Conservation (phyloP, 768 basidiomycete genomes). For the Sistotremastrum suecicum region DNA sequence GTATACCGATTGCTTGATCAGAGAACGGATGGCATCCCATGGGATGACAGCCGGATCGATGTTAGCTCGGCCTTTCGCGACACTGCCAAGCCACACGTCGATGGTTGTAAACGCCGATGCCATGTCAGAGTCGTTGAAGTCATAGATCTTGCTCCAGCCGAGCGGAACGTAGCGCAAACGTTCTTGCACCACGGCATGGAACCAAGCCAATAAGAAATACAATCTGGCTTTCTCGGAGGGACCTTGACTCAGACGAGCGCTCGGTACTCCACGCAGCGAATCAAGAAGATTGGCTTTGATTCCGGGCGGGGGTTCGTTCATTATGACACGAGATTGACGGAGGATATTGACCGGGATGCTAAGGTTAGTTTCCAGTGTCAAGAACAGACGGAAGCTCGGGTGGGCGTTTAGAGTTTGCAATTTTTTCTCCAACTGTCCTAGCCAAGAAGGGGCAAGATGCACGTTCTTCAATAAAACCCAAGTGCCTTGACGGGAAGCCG, state of each 20-base stretch:
- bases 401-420: slow-evolving; percentile 83
- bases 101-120: slow-evolving; percentile 84
- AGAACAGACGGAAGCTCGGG: slow-evolving; percentile 88
- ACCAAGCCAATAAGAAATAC: slow-evolving; percentile 96
- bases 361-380: slow-evolving; percentile 96
- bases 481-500: slow-evolving; percentile 82
- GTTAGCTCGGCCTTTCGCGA: slow-evolving; percentile 82
- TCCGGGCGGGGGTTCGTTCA: slow-evolving; percentile 98
- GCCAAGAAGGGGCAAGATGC: slow-evolving; percentile 90
- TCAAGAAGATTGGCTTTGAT: slow-evolving; percentile 94
- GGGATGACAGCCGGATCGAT: slow-evolving; percentile 86
- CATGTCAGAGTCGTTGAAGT: slow-evolving; percentile 99
- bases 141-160: slow-evolving; percentile 94
- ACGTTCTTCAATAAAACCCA: slow-evolving; percentile 99
- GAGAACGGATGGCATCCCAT: slow-evolving; percentile 86
- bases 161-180: slow-evolving; percentile 90
- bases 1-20: slow-evolving; percentile 94
- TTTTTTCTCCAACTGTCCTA: slow-evolving; percentile 92
- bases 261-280: slow-evolving; percentile 61
- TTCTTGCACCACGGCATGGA: slow-evolving; percentile 97
- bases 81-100: slow-evolving; percentile 71
- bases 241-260: slow-evolving; percentile 63
- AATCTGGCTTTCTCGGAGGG: slow-evolving; percentile 87
- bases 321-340: slow-evolving; percentile 88
- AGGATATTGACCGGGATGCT: slow-evolving; percentile 93